Evolutionary conservation across 805 yeast genomes (phyloP).

Genomic region (Jamesozyma lodderae): DNA sequence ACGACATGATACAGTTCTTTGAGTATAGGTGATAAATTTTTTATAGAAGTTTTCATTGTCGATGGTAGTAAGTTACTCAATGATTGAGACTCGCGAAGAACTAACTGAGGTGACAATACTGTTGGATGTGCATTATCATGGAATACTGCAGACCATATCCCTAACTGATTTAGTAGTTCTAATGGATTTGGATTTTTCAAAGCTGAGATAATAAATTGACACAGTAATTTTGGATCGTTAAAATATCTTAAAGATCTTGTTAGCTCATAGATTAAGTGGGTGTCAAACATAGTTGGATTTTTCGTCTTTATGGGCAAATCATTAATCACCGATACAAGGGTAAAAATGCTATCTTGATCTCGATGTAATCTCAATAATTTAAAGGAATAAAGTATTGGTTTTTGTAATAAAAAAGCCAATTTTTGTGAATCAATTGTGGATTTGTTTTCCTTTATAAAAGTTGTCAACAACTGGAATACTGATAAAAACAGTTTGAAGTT

Average conservation of each 20-base stretch:
- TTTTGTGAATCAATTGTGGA: background rate
- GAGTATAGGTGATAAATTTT: constrained; percentile 13
- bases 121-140: constrained; percentile 8
- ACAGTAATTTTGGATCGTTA: constrained; percentile 23
- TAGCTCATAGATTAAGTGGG: constrained; percentile 16
- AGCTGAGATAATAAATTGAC: constrained; percentile 18
- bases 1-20: constrained; percentile 21
- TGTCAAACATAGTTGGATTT: constrained; percentile 15
- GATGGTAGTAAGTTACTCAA: constrained; percentile 1
- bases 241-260: constrained; percentile 17
- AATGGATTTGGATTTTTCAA: constrained; percentile 7
- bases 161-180: constrained; percentile 20
- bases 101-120: background rate
- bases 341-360: constrained; percentile 21
- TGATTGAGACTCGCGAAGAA: background rate
- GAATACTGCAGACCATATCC: constrained; percentile 22
- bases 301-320: constrained; percentile 6
- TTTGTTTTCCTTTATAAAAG: constrained; percentile 3
- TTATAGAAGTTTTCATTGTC: background rate
- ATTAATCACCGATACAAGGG: constrained; percentile 13
- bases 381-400: constrained; percentile 5
- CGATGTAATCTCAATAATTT: constrained; percentile 12
- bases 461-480: constrained; percentile 10
- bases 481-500: constrained; percentile 18
- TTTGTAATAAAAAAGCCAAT: constrained; percentile 3